Conservation (phyloP, 192 early-diverging fungal species). For the Backusella morwellensis region DNA sequence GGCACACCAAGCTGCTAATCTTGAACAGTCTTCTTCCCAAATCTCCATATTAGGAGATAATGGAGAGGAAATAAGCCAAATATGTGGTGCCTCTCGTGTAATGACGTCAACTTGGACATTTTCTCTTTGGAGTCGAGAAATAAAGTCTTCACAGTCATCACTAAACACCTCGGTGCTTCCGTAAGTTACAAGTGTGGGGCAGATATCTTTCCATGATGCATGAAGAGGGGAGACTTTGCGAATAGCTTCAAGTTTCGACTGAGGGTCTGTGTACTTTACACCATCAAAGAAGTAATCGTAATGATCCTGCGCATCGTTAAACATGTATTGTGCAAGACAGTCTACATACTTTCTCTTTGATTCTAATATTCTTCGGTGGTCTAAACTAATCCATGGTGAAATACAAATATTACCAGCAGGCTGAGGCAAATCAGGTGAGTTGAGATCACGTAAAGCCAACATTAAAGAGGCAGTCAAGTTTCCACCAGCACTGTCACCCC, state of each 20-base stretch:
- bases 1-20: slow-evolving; percentile 18
- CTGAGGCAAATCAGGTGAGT: not conserved
- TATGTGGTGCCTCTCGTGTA: slow-evolving; percentile 7
- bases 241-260: not conserved
- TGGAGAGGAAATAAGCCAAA: slow-evolving; percentile 7
- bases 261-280: not conserved
- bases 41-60: not conserved
- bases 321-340: not conserved
- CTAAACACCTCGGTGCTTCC: slow-evolving; percentile 11
- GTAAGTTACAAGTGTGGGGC: slow-evolving; percentile 12
- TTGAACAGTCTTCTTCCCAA: slow-evolving; percentile 11
- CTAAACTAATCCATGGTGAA: slow-evolving; percentile 15
- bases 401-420: slow-evolving; percentile 16
- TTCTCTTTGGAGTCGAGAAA: not conserved
- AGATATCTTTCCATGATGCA: slow-evolving; percentile 10
- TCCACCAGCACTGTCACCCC: slow-evolving; percentile 19
- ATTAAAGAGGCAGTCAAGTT: slow-evolving; percentile 6
- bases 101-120: slow-evolving; percentile 4
- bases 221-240: slow-evolving; percentile 1
- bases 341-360: not conserved
- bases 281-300: not conserved
- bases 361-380: not conserved
- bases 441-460: not conserved
- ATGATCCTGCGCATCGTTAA: not conserved
- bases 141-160: slow-evolving; percentile 1